These are phyloP conservation scores for Penicillium angulare DNA, from an alignment of 495 filamentous ascomycete species.

Conservation along the genomic window DNA sequence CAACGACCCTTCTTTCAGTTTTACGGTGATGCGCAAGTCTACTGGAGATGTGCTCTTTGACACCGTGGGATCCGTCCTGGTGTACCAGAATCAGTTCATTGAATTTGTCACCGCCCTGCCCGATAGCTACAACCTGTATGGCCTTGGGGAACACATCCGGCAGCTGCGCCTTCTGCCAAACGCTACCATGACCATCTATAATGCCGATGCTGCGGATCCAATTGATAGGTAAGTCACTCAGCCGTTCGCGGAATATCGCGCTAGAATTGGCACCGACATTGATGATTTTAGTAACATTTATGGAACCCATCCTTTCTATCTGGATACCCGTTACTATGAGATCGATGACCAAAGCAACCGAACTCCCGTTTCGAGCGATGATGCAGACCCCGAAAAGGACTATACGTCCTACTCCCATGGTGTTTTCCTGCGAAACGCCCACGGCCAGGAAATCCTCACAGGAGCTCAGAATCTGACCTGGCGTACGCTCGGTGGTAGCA, in stretches of 20 bases:
- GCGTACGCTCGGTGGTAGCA: conserved; percentile 64
- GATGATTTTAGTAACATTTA: conserved; percentile 50
- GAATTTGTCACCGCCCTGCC: conserved; percentile 59
- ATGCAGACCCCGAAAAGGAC: conserved; percentile 47
- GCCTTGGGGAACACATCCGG: conserved; percentile 60
- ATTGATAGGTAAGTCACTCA: conserved; percentile 54
- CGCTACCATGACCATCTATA: conserved; percentile 63
- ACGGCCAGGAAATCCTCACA: conserved; percentile 74
- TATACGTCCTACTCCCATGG: conserved; percentile 64
- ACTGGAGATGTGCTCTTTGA: conserved; percentile 59
- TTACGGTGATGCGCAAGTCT: conserved; percentile 54
- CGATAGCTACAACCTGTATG: conserved; percentile 62
- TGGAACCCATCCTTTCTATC: conserved; percentile 60
- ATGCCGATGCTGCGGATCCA: conserved; percentile 65
- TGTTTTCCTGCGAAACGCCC: conserved; percentile 62
- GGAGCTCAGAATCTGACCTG: conserved; percentile 67
- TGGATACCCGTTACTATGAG: conserved; percentile 65
- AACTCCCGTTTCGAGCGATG: conserved; percentile 53
- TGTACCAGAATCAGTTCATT: conserved; percentile 65
- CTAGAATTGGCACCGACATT: neutral
- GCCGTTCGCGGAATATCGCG: too few relatives aligned
- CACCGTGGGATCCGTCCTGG: conserved; percentile 52
- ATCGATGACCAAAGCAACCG: conserved; percentile 50
- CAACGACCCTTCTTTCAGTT: conserved; percentile 60
- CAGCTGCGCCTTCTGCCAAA: conserved; percentile 59